phyloP scores from a whole-genome alignment of 768 basidiomycete species.

The Lactifluus pinguis region DNA sequence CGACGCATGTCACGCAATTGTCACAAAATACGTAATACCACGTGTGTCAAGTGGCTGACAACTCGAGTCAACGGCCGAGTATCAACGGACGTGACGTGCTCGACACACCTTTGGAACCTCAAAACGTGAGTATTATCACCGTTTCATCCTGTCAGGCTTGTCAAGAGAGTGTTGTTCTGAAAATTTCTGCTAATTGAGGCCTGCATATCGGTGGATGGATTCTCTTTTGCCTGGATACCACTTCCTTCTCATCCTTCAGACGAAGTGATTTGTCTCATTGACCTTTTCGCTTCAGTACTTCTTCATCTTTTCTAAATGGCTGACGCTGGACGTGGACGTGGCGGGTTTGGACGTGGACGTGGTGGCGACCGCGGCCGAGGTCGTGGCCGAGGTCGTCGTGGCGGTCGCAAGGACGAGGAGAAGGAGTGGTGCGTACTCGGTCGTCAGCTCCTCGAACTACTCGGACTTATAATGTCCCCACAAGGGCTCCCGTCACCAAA shows the following conservation, averaged over 20 bases:
- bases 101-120: not conserved
- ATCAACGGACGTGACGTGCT: conserved; percentile 4
- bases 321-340: conserved; percentile 84
- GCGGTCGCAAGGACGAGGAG: conserved; percentile 98
- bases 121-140: conserved; percentile 3
- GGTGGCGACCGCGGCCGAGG: conserved; percentile 54
- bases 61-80: not conserved
- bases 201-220: conserved; percentile 10
- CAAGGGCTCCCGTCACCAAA: conserved; percentile 95
- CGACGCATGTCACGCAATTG: not conserved
- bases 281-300: conserved; percentile 21
- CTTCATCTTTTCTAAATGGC: conserved; percentile 47
- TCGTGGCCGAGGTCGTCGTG: conserved; percentile 79
- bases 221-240: conserved; percentile 2
- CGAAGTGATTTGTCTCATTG: conserved; percentile 8
- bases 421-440: conserved; percentile 81
- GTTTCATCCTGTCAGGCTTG: not conserved
- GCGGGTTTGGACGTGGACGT: conserved; percentile 83
- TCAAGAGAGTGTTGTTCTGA: not conserved
- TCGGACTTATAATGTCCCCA: conserved; percentile 5
- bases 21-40: not conserved
- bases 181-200: not conserved
- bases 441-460: not conserved
- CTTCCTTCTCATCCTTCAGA: not conserved
- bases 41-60: not conserved